Percentiles rank a stretch among this genome's conserved stretches.
These are phyloP conservation scores for Dalechampia spathulata DNA, from an alignment of 441 rosid species.

Conservation along the genomic window DNA sequence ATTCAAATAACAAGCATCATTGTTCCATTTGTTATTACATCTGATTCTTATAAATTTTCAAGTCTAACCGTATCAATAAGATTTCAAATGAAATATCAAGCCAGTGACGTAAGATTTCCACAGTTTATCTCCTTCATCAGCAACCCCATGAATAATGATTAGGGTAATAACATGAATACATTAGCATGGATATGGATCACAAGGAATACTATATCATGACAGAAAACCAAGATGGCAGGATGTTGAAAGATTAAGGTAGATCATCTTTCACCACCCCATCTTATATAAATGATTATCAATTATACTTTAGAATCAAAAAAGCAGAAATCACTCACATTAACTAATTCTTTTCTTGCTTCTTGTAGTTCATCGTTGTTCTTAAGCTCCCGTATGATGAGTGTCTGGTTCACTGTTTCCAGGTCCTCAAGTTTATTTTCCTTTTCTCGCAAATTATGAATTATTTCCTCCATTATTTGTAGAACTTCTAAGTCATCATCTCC, in stretches of 20 bases:
- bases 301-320: neutral
- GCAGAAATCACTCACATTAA: slow-evolving; percentile 44
- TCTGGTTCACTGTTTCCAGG: slow-evolving; percentile 61
- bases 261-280: neutral
- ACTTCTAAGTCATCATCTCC: slow-evolving; percentile 65
- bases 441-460: slow-evolving; percentile 59
- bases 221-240: slow-evolving; percentile 8
- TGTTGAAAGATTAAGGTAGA: too few relatives aligned
- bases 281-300: neutral
- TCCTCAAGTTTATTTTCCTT: slow-evolving; percentile 73
- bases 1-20: slow-evolving; percentile 1
- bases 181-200: neutral
- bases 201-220: neutral
- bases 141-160: too few relatives aligned
- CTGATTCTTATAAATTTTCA: neutral
- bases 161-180: too few relatives aligned
- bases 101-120: too few relatives aligned
- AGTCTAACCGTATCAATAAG: neutral
- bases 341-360: slow-evolving; percentile 80
- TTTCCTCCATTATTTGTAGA: slow-evolving; percentile 49
- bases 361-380: slow-evolving; percentile 85
- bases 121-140: too few relatives aligned
- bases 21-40: neutral
- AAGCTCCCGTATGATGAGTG: slow-evolving; percentile 72
- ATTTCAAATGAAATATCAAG: neutral